Evolutionary conservation across 371 early-diverging fungal species (phyloP), one percentile per base, ranked within the genome.

Genomic region (Haplosporangium sp.): DNA sequence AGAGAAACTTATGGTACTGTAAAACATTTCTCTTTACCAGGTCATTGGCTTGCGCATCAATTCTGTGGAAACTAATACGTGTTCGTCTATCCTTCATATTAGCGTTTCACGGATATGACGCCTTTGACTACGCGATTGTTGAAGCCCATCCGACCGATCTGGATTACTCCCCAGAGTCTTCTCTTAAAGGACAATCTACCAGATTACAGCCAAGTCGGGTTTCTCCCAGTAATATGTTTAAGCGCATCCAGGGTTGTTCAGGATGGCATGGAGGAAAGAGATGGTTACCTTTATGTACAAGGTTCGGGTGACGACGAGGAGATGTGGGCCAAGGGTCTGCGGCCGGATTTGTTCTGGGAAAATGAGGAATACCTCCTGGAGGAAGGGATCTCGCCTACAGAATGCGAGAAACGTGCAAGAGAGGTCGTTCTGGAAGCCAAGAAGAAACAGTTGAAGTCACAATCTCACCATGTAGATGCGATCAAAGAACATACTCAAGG

Each of bases 281-380:
- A 87, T 42, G 88, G 90, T 0, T 94, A 87, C 60, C 69, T 86
- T 6, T 96, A 96, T 66, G 91, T 96, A 5, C 95, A 96, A 82
- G 96, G 96, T 6, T 91, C 95, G 2, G 96, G 89, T 0, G 96
- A 96, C 73, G 95, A 96, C 75, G 90, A 94, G 42, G 96, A 96
- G 70, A 82, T 90, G 64, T 96, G 96, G 96, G 85, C 91, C 37
- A 59, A 85, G 83, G 93, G 92, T 0, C 71, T 95, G 54, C 90
- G 89, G 0, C 90, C 91, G 0, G 70, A 69, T 23, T 50, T 92
- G 37, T 95, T 94, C 67, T 95, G 96, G 96, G 73, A 87, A 52
- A 81, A 93, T 60, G 70, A 80, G 9, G 76, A 77, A 0, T 68
- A 73, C 37, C 67, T 94, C 4, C 68, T 94, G 21, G 67, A 71